Base-by-base conservation (phyloP, 2,329 filamentous ascomycete species). In the Colletotrichum australisinense region DNA sequence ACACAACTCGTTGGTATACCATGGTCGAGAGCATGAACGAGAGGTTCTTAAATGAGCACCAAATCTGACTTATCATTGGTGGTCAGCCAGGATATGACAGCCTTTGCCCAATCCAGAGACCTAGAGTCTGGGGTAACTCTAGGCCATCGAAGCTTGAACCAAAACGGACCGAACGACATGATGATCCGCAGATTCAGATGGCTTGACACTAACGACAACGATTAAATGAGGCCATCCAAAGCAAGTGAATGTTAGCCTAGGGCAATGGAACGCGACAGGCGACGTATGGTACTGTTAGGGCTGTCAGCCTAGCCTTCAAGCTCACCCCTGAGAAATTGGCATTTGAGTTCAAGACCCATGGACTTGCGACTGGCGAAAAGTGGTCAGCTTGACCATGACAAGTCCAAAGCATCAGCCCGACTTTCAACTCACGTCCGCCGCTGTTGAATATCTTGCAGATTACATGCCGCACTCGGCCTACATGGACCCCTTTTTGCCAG, bases 61-160 rank as follows among this genome's bases (percentile, higher is more conserved):
- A 24, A 69, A n/a, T 28, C 11, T 49, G 59, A 24, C 42, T n/a
- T 12, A 19, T 42, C 35, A 5, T 63, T 30, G 28, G 28, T 55
- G 57, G 46, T 46, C 4, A 16, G 46, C 60, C 22, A 49, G n/a
- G 30, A 42, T 38, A 57, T 22, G 9, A 22, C 52, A 38, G n/a
- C 53, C 42, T 38, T 69, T 62, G n/a, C n/a, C 56, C 58, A 62
- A 57, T 30, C 6, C 53, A 52, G 26, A 19, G 35, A 11, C 57
- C 53, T 49, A 26, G 60, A 38, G 22, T 59, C 62, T 22, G 38
- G 56, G 56, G 57, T 24, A 68, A 30, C 26, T 30, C 24, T 32
- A 42, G 32, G 53, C 38, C 28, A 22, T 38, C 49, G 46, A 71
- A 49, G 63, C 63, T 67, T 67, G 42, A 62, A 22, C 56, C 28